Base-by-base conservation (phyloP, 495 filamentous ascomycete genomes). In the Staphylotrichum tortipilum region DNA sequence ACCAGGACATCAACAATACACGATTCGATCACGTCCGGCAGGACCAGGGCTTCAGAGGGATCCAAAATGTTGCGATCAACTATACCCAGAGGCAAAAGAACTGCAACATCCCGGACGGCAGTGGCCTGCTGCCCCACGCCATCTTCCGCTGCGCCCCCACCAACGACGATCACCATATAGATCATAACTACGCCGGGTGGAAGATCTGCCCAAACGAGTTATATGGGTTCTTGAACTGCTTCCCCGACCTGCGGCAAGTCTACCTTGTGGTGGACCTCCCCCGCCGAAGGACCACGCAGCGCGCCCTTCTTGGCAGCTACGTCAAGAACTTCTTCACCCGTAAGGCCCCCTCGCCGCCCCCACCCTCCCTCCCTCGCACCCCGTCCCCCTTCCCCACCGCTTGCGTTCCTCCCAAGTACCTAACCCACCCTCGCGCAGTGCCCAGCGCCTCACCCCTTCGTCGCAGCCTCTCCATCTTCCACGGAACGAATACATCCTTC, bases 221-320 rank as follows among this genome's bases (percentile, higher is more conserved):
- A 2, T 30, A 17, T 4, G 44, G 52, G 0, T 58, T 65, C 7
- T 3, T 67, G 0, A 21, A 37, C 4, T 52, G 31, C 38, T 64
- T 68, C 18, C 42, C 46, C 1, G 33, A 56, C 24, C 35, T 66
- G 0, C 45, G 62, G 34, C 29, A 31, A 11, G 46, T 68, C 22
- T 66, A 56, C 36, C 36, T 65, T 44, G 37, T 64, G 10, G 18
- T 53, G 3, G 40, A 50, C 4, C 34, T 24, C 1, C 1, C 8
- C 15, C 21, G 18, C 6, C 1, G 30, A 38, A 24, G 2, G 3
- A 7, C 6, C 17, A 43, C n/a, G n/a, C 3, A 33, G 26, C n/a
- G 17, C 8, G 14, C 4, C 19, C 0, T 2, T 31, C 3, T 15
- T 21, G 3, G 2, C 3, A 2, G n/a, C n/a, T 46, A 54, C 9